These are phyloP conservation scores for Erysimum cheiri DNA, from an alignment of 441 rosid genomes.

Conservation along the genomic window DNA sequence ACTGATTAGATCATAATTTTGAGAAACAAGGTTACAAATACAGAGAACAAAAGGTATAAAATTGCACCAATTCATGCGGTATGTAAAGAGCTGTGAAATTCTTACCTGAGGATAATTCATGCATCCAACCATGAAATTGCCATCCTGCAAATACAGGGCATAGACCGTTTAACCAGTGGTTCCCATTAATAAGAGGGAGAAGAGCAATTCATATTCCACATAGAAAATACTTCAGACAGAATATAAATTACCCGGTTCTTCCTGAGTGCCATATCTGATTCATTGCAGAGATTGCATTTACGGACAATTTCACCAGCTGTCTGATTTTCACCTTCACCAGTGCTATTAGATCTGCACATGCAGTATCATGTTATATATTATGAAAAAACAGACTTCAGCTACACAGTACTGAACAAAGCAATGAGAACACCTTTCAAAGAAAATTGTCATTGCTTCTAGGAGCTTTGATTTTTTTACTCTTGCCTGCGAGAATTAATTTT, in stretches of 20 bases:
- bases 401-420: constrained; percentile 17
- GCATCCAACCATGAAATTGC: constrained; percentile 98
- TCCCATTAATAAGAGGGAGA: constrained; percentile 20
- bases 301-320: constrained; percentile 72
- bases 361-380: constrained; percentile 25
- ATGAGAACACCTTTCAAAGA: constrained; percentile 76
- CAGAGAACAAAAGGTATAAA: not conserved
- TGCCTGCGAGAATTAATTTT: constrained; percentile 61
- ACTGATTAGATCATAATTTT: not conserved
- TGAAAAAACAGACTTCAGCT: constrained; percentile 6
- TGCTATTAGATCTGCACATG: constrained; percentile 63
- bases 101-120: constrained; percentile 83
- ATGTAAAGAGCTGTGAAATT: constrained; percentile 34
- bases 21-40: not conserved
- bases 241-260: constrained; percentile 66
- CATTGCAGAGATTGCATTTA: constrained; percentile 76
- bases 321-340: constrained; percentile 64
- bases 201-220: constrained; percentile 23
- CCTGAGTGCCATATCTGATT: constrained; percentile 89
- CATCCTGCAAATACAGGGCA: constrained; percentile 63
- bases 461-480: constrained; percentile 78
- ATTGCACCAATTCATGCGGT: not conserved
- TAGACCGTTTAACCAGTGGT: constrained; percentile 10
- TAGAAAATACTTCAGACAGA: not conserved
- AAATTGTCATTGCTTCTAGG: constrained; percentile 85